These are phyloP conservation scores for Hypoxylon fragiforme DNA, from an alignment of 495 filamentous ascomycete species.

Conservation along the genomic window DNA sequence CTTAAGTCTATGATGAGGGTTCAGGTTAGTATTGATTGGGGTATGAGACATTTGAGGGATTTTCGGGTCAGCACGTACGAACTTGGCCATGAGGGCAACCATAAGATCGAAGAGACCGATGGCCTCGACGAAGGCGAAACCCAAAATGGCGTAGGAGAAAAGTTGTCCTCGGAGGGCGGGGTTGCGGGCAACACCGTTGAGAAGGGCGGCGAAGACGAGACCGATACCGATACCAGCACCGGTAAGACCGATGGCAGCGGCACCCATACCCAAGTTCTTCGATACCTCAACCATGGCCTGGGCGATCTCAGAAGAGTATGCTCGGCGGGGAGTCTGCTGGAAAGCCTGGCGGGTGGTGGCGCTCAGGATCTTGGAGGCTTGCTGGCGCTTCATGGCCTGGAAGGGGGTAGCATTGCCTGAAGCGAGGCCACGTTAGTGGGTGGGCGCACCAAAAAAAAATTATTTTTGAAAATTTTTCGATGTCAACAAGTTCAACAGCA, in stretches of 20 bases:
- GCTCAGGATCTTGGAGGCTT: slow-evolving; percentile 65
- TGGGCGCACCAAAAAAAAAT: slow-evolving; percentile 9
- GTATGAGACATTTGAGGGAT: slow-evolving; percentile 1
- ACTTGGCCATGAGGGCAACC: slow-evolving; percentile 88
- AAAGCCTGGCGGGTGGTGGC: slow-evolving; percentile 67
- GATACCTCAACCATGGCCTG: slow-evolving; percentile 84
- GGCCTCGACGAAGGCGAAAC: slow-evolving; percentile 92
- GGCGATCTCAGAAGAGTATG: slow-evolving; percentile 81
- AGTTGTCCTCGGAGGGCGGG: slow-evolving; percentile 86
- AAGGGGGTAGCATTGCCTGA: slow-evolving; percentile 54
- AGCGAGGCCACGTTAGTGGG: slow-evolving; percentile 34
- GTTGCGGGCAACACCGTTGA: slow-evolving; percentile 85
- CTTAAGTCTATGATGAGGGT: slow-evolving; percentile 31
- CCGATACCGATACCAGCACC: slow-evolving; percentile 93
- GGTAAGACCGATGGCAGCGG: slow-evolving; percentile 84
- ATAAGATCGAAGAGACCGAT: slow-evolving; percentile 93
- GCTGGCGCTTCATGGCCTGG: slow-evolving; percentile 70
- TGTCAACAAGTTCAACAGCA: slow-evolving; percentile 6
- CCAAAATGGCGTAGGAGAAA: slow-evolving; percentile 91
- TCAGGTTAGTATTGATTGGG: slow-evolving; percentile 3
- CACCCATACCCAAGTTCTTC: slow-evolving; percentile 85
- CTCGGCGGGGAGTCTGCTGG: slow-evolving; percentile 63
- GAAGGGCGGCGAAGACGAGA: slow-evolving; percentile 84
- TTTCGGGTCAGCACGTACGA: slow-evolving; percentile 48
- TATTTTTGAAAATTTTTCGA: slow-evolving; percentile 3